These are phyloP conservation scores for Stenogyne calaminthoides DNA, from an alignment of 305 asterid species.

Conservation along the genomic window DNA sequence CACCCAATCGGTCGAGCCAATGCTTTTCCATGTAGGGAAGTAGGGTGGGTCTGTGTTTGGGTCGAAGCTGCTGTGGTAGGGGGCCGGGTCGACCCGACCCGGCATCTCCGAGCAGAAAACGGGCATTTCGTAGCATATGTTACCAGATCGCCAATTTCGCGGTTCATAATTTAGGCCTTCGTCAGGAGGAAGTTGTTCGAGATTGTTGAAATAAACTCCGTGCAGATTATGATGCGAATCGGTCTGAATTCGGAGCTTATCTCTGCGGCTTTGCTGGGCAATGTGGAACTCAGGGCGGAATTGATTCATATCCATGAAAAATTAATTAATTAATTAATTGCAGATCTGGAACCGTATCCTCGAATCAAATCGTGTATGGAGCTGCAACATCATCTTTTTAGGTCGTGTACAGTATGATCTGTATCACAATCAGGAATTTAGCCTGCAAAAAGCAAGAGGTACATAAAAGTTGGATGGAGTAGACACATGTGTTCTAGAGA, in stretches of 20 bases:
- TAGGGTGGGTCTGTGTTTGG: constrained; percentile 38
- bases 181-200: constrained; percentile 29
- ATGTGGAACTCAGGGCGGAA: constrained; percentile 60
- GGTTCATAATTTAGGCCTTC: constrained; percentile 27
- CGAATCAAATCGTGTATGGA: not conserved
- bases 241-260: constrained; percentile 54
- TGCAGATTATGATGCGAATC: constrained; percentile 17
- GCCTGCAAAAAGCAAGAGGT: not conserved
- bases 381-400: not conserved
- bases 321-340: not conserved
- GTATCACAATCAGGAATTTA: not conserved
- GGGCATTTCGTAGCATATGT: constrained; percentile 40
- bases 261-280: constrained; percentile 79
- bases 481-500: not conserved
- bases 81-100: constrained; percentile 26
- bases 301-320: constrained; percentile 49
- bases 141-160: constrained; percentile 30
- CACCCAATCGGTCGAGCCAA: constrained; percentile 52
- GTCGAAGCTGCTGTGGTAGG: constrained; percentile 9
- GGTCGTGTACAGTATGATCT: not conserved
- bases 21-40: constrained; percentile 53
- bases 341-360: not conserved
- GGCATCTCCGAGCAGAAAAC: constrained; percentile 40
- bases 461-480: not conserved
- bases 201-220: constrained; percentile 24